Evolutionary conservation across 2,329 filamentous ascomycete genomes (phyloP), one percentile per base, ranked within the genome.

Genomic region (Claviceps sp.): DNA sequence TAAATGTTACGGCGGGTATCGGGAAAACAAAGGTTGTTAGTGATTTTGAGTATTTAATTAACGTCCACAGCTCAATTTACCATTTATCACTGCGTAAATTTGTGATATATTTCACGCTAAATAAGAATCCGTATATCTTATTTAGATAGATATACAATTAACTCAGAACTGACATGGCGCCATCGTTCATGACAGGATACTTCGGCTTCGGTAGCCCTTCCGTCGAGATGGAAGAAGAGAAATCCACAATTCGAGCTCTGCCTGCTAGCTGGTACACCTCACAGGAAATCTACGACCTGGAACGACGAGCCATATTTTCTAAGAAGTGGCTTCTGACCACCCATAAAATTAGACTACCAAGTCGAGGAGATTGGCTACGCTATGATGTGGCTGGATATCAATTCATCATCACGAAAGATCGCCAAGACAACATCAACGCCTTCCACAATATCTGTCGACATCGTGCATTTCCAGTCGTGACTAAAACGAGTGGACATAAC

Each of bases 371-470:
- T 60, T 84, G 75, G 64, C 68, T 80, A 30, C 71, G 73, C 20
- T 81, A 72, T 55, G 69, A 74, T 13, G 62, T 79, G 5, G 76
- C 78, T 6, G 77, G 73, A 13, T 81, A 75, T 63, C 68, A 76
- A 24, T 77, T 82, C 61, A 65, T 82, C 57, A 62, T 81, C 11
- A 67, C 70, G 50, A 65, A 65, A 16, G 76, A 79, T 59, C 70
- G 73, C 26, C 65, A 73, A 8, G 72, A 72, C 9, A 70, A 71
- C 5, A 73, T 81, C 62, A 75, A 78, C 53, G 78, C 72, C 16
- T 82, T 82, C 61, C 79, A 82, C 65, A 82, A 83, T 58, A 70
- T 82, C 38, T 82, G 80, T 63, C 67, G 79, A 2, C 79, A 82
- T 61, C 70, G 79, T 6, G 79, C 79, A 22, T 83, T 76, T 59